These are phyloP conservation scores for Macrolepiota albuminosa DNA, from an alignment of 768 basidiomycete genomes.

Conservation along the genomic window DNA sequence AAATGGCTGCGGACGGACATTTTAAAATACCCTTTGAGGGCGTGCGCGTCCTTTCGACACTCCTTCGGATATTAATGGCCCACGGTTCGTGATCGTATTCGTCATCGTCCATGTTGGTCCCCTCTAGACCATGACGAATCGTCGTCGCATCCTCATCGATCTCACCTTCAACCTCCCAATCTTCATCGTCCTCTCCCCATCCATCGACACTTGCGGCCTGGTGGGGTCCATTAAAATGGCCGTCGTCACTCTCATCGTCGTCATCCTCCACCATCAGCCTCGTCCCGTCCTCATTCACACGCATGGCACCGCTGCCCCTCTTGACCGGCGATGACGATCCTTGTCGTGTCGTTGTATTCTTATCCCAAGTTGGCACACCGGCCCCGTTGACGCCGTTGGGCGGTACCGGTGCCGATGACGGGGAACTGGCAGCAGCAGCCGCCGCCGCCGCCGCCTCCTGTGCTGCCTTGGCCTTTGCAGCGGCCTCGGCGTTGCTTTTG, in stretches of 20 bases:
- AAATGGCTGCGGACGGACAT: slow-evolving; percentile 42
- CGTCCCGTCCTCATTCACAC: slow-evolving; percentile 63
- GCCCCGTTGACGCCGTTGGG: slow-evolving; percentile 28
- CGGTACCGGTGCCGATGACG: slow-evolving; percentile 1
- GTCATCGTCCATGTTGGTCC: slow-evolving; percentile 39
- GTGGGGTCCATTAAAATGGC: slow-evolving; percentile 36
- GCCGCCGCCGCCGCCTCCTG: slow-evolving; percentile 41
- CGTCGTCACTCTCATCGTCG: slow-evolving; percentile 55
- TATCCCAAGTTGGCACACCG: slow-evolving; percentile 72
- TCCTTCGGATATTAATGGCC: slow-evolving; percentile 71
- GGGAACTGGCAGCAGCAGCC: slow-evolving; percentile 36
- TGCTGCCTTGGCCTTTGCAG: slow-evolving; percentile 57
- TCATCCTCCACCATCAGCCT: slow-evolving; percentile 67
- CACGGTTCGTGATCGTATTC: slow-evolving; percentile 71
- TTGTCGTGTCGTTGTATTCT: slow-evolving; percentile 65
- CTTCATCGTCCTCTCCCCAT: slow-evolving; percentile 78
- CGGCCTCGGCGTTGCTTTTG: slow-evolving; percentile 79
- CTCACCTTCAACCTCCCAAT: slow-evolving; percentile 66
- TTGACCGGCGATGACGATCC: slow-evolving; percentile 42
- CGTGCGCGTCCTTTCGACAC: slow-evolving; percentile 56
- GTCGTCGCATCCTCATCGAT: slow-evolving; percentile 74
- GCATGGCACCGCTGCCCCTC: slow-evolving; percentile 26
- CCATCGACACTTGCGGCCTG: slow-evolving; percentile 39
- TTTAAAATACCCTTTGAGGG: slow-evolving; percentile 89
- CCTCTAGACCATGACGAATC: slow-evolving; percentile 57